Percentiles rank a stretch among this genome's conserved stretches.
phyloP scores from a whole-genome alignment of 495 filamentous ascomycete species.

The Penicillium manginii region DNA sequence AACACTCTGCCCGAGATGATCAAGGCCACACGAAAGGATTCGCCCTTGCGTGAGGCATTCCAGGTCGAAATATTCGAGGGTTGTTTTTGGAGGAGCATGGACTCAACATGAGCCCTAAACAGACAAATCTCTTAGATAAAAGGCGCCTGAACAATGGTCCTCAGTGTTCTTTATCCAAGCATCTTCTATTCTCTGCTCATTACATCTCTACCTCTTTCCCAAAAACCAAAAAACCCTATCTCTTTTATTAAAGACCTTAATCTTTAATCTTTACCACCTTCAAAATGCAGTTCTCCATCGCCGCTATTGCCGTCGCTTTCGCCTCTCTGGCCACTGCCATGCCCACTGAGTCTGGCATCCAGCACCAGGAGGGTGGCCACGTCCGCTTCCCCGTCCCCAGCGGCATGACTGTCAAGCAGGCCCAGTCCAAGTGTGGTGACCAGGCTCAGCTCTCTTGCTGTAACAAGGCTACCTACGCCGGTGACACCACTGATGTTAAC shows the following conservation, averaged over 20 bases:
- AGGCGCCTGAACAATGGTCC: slow-evolving; percentile 14
- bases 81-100: slow-evolving; percentile 19
- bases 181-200: slow-evolving; percentile 16
- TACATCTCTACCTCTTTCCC: slow-evolving; percentile 16
- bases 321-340: slow-evolving; percentile 21
- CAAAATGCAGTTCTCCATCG: slow-evolving; percentile 34
- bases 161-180: slow-evolving; percentile 13
- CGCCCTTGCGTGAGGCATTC: slow-evolving; percentile 31
- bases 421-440: slow-evolving; percentile 51
- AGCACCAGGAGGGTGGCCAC: slow-evolving; percentile 10
- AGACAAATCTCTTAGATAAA: slow-evolving; percentile 26
- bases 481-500: slow-evolving; percentile 43
- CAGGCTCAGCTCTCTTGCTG: slow-evolving; percentile 55
- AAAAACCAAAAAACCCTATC: slow-evolving; percentile 13
- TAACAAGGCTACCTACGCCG: slow-evolving; percentile 48
- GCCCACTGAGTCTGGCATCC: slow-evolving; percentile 13
- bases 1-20: neutral
- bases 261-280: slow-evolving; percentile 25
- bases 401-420: slow-evolving; percentile 50
- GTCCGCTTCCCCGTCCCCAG: slow-evolving; percentile 33
- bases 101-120: slow-evolving; percentile 12
- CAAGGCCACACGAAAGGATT: slow-evolving; percentile 5
- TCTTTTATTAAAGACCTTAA: slow-evolving; percentile 27
- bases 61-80: slow-evolving; percentile 14
- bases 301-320: slow-evolving; percentile 22